These are phyloP conservation scores for Castanea mollissima DNA, from an alignment of 306 rosid species.

Conservation along the genomic window DNA sequence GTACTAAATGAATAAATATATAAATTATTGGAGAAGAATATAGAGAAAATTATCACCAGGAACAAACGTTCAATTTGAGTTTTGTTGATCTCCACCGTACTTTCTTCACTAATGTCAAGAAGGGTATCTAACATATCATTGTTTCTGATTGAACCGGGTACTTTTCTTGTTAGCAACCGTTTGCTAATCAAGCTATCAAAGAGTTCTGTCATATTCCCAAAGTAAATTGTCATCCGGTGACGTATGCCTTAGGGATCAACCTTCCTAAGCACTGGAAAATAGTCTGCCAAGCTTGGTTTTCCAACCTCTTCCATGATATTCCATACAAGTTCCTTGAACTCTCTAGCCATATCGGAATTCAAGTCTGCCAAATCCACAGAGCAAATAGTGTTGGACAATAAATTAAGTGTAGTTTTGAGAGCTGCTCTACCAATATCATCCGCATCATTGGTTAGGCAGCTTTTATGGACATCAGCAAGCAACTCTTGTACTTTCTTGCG, in stretches of 20 bases:
- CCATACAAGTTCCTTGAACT: conserved; percentile 30
- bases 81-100: conserved; percentile 28
- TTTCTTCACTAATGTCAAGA: conserved; percentile 27
- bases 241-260: conserved; percentile 43
- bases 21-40: too few species aligned
- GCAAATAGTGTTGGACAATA: conserved; percentile 45
- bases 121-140: conserved; percentile 42
- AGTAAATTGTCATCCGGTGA: neutral
- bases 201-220: conserved; percentile 12
- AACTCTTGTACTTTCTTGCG: conserved; percentile 27
- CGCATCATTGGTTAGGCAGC: conserved; percentile 16
- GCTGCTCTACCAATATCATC: conserved; percentile 43
- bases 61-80: conserved; percentile 23
- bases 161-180: conserved; percentile 29
- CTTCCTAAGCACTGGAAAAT: conserved; percentile 35
- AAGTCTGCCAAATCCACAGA: conserved; percentile 35
- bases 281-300: conserved; percentile 46
- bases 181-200: conserved; percentile 15
- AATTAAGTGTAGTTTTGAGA: conserved; percentile 36
- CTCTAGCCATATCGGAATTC: conserved; percentile 14
- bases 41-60: conserved; percentile 18
- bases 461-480: neutral
- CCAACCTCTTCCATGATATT: conserved; percentile 34
- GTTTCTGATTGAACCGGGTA: neutral
- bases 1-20: too few species aligned